Evolutionary conservation across 768 basidiomycete species (phyloP), one percentile per base, ranked within the genome.

Genomic region (Leccinum fibrillosum): DNA sequence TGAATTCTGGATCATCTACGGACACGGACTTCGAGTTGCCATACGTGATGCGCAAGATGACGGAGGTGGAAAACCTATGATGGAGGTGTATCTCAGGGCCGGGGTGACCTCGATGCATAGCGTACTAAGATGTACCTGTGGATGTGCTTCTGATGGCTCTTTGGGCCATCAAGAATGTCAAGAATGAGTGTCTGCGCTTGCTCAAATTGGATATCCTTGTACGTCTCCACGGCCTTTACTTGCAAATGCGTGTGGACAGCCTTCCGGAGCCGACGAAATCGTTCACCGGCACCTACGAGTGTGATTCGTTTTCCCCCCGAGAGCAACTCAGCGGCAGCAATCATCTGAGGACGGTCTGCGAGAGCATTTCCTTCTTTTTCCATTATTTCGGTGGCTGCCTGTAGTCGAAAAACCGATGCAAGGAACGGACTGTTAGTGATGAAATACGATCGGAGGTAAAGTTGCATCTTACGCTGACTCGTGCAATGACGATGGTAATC

Each of bases 321-420:
- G 0, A 86, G 72, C 0, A 81, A 78, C 54, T 85, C 81, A 1
- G 78, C 78, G 0, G 82, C 83, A 0, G 85, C 77, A 42, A 86
- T 81, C 55, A 74, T 78, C 0, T 62, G 61, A 17, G 84, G 84
- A 34, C 84, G 71, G 64, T 85, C 85, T 0, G 72, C 78, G 11
- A 81, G 72, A 1, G 74, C 66, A 0, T 79, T 77, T 1, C 84
- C 83, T 62, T 84, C 82, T 50, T 81, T 80, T 68, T 86, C 85
- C 82, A 86, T 80, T 50, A 86, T 80, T 8, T 85, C 84, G 0
- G 81, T 75, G 0, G 83, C 82, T 10, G 81, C 83, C 68, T 84
- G 52, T 2, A 52, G 5, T 37, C 17, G 12, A 44, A 4, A 47
- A 72, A 32, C 1, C 19, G 19, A 21, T 3, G 1, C 8, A 4